Conservation (phyloP, 202 grass and related monocot species). For the Panicum hallii region DNA sequence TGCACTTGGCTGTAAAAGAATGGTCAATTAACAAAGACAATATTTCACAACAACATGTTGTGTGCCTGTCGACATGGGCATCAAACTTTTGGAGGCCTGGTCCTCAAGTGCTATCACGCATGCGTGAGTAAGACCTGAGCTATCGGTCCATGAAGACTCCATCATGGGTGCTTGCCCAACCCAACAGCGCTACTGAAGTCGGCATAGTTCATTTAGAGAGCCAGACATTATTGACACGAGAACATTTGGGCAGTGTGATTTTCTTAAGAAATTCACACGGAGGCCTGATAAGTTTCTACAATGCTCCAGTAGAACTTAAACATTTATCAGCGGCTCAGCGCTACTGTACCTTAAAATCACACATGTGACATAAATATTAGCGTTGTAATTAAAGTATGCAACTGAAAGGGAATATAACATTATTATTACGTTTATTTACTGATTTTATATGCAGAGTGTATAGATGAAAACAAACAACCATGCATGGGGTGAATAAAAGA, state of each 20-base stretch:
- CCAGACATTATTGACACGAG: neutral
- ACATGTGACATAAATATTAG: too few relatives aligned
- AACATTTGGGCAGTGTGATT: neutral
- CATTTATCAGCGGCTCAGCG: neutral
- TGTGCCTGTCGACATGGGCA: conserved; percentile 14
- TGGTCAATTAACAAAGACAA: neutral
- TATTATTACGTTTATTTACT: neutral
- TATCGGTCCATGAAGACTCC: neutral
- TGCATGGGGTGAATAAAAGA: neutral
- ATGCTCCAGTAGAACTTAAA: neutral
- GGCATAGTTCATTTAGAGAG: too few relatives aligned
- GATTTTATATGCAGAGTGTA: neutral
- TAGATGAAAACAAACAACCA: neutral
- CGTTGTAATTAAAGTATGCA: neutral
- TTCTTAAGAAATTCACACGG: neutral
- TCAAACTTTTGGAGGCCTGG: neutral
- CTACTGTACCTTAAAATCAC: neutral
- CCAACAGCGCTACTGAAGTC: conserved; percentile 6
- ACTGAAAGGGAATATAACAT: neutral
- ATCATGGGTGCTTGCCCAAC: conserved; percentile 21
- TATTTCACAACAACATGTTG: neutral
- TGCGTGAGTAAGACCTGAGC: neutral
- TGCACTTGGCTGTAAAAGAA: neutral
- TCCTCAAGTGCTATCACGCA: neutral
- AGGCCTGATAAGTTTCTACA: neutral